Conservation (phyloP, 108 stramenopile species). For the Nitzschia palea region DNA sequence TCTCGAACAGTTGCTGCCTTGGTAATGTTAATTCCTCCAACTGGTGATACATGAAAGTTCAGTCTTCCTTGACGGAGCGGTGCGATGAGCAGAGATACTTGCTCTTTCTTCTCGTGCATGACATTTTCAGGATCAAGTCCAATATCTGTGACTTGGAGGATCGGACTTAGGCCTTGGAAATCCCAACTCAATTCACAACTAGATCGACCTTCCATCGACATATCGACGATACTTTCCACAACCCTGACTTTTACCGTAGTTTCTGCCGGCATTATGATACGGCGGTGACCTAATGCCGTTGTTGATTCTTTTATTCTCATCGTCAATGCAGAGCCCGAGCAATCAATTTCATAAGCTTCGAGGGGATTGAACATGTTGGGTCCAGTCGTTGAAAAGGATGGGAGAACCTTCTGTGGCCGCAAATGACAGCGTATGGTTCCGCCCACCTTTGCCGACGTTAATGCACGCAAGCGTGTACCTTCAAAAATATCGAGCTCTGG, state of each 20-base stretch:
- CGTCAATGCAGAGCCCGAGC: conserved; percentile 63
- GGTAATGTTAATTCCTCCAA: conserved; percentile 81
- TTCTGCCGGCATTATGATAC: conserved; percentile 82
- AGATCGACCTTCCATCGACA: conserved; percentile 81
- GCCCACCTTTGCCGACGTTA: conserved; percentile 63
- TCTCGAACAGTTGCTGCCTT: conserved; percentile 81
- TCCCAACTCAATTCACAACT: conserved; percentile 86
- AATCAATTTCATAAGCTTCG: conserved; percentile 90
- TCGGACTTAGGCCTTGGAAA: conserved; percentile 80
- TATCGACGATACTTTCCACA: conserved; percentile 74
- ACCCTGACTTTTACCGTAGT: conserved; percentile 67
- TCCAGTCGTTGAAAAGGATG: conserved; percentile 40
- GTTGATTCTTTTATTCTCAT: conserved; percentile 71
- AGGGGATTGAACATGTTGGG: conserved; percentile 81
- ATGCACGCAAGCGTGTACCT: conserved; percentile 55
- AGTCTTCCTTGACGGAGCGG: conserved; percentile 85
- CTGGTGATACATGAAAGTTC: conserved; percentile 78
- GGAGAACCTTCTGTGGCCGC: conserved; percentile 61
- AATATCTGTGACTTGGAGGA: conserved; percentile 72
- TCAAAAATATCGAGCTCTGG: conserved; percentile 89
- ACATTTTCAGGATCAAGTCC: conserved; percentile 70
- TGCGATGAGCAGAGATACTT: conserved; percentile 68
- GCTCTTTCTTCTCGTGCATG: conserved; percentile 75
- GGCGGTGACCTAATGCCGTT: conserved; percentile 72
- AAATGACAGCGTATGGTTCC: conserved; percentile 71